Evolutionary conservation across 257 asterid genomes (phyloP), one percentile per base, ranked within the genome.

Genomic region (Solanum sejunctum): DNA sequence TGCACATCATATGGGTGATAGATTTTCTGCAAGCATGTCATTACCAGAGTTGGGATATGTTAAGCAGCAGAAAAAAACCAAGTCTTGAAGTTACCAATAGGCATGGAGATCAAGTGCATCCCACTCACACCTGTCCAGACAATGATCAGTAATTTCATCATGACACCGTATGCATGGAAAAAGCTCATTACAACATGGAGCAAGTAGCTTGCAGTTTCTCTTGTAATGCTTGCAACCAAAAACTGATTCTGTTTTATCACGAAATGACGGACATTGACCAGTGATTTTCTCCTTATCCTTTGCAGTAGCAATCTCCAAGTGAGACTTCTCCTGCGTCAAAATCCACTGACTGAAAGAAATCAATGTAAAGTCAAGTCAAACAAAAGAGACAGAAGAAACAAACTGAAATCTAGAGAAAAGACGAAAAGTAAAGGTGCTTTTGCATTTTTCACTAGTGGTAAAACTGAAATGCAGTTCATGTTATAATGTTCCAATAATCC

Each of bases 111-210:
- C 61, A 26, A 61, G 82, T 71, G 80, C 85, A 79, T 77, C 83
- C 86, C 80, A 80, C 83, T 85, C 91, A 86, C 81, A 94, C 98
- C 98, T 93, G 90, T 94, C 95, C 88, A 93, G 84, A 71, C 92
- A 84, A 86, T 95, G 98, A 92, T 94, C 95, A 26, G 93, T 28
- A 88, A 85, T 84, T 63, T 95, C 98, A 85, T 95, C 98, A 73
- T 95, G 98, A 88, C 98, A 95, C 84, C 95, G 94, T 87, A 95
- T 91, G 92, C 98, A 95, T 43, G 98, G 88, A 89, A 86, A 92
- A 32, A 95, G 90, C 92, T 91, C 88, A 84, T 91, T 91, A 91
- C 98, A 95, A 87, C 98, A 95, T 61, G 96, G 91, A 70, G 94
- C 90, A 47, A 95, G 83, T 86, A 95, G 89, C 89, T 94, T 95